Base-by-base conservation (phyloP, 2,329 filamentous ascomycete species). In the Periconia macrospinosa region DNA sequence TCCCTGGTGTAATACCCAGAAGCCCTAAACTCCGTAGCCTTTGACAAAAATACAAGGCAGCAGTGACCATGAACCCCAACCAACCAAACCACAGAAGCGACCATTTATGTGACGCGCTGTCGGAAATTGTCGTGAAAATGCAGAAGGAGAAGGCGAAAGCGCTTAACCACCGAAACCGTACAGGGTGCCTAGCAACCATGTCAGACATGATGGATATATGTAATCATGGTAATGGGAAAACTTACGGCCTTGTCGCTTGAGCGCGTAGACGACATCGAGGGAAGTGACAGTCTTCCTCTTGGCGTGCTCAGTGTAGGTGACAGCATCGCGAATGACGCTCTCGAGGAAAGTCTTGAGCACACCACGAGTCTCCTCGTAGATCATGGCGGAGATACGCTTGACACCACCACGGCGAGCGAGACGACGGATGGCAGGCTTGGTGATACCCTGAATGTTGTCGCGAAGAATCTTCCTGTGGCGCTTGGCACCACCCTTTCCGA, bases 391-490 rank as follows among this genome's bases (percentile, higher is more conserved):
- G 75, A 97, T 97, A 96, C 92, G 92, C 91, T 97, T 97, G 86
- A 97, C 92, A 92, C 92, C 92, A 80, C 92, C 92, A 94, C 92
- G 92, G 82, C 92, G 92, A 65, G 92, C 92, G 78, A 97, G 92
- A 95, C 92, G 92, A 74, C 92, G 89, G 81, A 97, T 97, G 73
- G 92, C 92, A 72, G 92, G 92, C 90, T 97, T 97, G 75, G 92
- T 97, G 77, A 97, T 97, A 82, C 92, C 92, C 84, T 97, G 92
- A 76, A 97, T 97, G 90, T 96, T 97, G 89, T 96, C 92, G 81
- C 92, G 91, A 79, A 97, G 86, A 84, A 97, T 97, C 90, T 97
- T 97, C 75, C 93, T 88, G 83, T 97, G 92, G 81, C 92, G 92
- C 90, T 97, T 97, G 81, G 93, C 93, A 79, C 92, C 92, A 67